Evolutionary conservation across 2,329 filamentous ascomycete genomes (phyloP).

Genomic region (Geosmithia flava): DNA sequence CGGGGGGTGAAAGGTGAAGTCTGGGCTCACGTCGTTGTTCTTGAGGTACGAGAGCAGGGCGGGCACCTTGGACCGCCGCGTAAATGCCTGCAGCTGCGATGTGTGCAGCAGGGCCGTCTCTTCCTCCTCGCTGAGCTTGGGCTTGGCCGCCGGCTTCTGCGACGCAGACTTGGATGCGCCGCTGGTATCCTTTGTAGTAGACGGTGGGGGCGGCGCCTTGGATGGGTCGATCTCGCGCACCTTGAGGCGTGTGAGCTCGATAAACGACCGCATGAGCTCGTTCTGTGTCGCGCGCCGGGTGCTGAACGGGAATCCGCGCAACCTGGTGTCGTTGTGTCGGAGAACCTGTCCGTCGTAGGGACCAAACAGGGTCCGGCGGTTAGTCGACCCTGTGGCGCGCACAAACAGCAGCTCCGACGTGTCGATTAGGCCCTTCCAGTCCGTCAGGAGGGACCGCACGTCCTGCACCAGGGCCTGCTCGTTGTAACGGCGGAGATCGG

Average conservation of each 20-base stretch:
- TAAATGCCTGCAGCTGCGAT: constrained; percentile 74
- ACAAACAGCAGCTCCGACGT: constrained; percentile 78
- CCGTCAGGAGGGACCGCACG: constrained; percentile 64
- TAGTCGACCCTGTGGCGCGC: constrained; percentile 76
- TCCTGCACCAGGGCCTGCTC: constrained; percentile 85
- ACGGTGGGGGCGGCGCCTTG: constrained; percentile 23
- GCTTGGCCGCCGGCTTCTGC: constrained; percentile 37
- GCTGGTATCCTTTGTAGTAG: constrained; percentile 21
- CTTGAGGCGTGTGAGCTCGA: constrained; percentile 86
- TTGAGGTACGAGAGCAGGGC: constrained; percentile 75
- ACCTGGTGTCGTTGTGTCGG: constrained; percentile 61
- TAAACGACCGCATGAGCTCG: constrained; percentile 88
- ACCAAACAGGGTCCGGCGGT: constrained; percentile 77
- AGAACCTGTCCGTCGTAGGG: constrained; percentile 85
- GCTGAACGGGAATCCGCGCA: constrained; percentile 85
- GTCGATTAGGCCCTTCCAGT: constrained; percentile 82
- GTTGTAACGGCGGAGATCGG: constrained; percentile 82
- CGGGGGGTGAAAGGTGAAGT: constrained; percentile 64
- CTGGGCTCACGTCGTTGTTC: constrained; percentile 56
- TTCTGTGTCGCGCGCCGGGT: constrained; percentile 85
- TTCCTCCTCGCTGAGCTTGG: constrained; percentile 69
- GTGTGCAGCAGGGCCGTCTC: constrained; percentile 76
- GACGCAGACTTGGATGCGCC: background rate
- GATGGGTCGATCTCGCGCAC: constrained; percentile 64
- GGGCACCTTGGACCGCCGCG: constrained; percentile 81